Conservation (phyloP, 2,329 filamentous ascomycete genomes). For the Neophaeococcomyces mojaviensis region DNA sequence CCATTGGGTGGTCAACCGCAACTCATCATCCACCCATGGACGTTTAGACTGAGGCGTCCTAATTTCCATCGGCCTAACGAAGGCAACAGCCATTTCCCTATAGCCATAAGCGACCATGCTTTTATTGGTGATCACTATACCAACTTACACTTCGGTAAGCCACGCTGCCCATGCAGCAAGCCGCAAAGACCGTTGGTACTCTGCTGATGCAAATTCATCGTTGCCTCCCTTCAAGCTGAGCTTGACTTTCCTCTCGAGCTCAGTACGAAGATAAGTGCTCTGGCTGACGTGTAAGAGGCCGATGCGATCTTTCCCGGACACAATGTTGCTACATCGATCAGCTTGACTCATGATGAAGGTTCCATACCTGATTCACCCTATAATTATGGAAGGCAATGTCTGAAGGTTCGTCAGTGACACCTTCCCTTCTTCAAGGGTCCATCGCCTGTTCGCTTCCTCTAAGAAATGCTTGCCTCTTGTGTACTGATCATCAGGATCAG, state of each 20-base stretch:
- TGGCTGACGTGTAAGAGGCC: background rate
- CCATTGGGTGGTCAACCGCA: background rate
- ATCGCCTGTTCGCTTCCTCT: constrained; percentile 28
- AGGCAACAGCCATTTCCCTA: constrained; percentile 4
- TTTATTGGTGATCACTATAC: background rate
- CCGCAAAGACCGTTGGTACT: background rate
- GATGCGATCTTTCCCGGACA: constrained; percentile 1
- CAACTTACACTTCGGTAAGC: background rate
- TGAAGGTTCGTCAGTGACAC: constrained; percentile 29
- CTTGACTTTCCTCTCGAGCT: background rate
- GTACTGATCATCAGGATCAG: constrained; percentile 22
- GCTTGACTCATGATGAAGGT: background rate
- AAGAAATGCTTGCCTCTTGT: constrained; percentile 29
- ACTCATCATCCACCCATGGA: background rate
- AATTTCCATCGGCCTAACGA: background rate
- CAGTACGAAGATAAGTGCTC: background rate
- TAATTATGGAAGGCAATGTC: background rate
- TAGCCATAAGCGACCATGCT: too few relatives aligned
- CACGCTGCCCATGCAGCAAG: background rate
- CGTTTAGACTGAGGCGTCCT: too few relatives aligned
- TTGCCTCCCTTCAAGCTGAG: background rate
- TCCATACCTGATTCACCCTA: background rate
- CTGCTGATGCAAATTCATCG: background rate
- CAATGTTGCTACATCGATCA: background rate
- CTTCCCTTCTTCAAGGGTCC: constrained; percentile 28